Evolutionary conservation across 73 alveolate genomes (phyloP).

Genomic region (Paramecium pentaurelia): DNA sequence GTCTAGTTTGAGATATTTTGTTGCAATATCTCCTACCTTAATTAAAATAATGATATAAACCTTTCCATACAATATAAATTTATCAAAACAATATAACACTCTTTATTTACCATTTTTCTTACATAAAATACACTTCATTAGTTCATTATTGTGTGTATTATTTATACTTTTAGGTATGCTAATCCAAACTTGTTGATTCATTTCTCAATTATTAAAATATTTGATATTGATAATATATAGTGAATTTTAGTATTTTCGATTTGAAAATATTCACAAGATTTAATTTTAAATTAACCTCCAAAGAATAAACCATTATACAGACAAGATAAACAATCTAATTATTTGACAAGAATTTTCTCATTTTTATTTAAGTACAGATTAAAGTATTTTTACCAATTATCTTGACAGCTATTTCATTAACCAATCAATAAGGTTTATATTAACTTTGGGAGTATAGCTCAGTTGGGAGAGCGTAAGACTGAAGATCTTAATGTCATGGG

Average conservation of each 20-base stretch:
- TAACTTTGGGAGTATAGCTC: conserved; percentile 62
- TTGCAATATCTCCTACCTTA: neutral
- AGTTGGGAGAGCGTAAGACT: conserved; percentile 70
- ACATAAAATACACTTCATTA: neutral
- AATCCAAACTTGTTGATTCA: neutral
- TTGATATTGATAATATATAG: neutral
- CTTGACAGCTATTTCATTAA: neutral
- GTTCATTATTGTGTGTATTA: neutral
- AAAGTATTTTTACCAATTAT: neutral
- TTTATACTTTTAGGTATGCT: neutral
- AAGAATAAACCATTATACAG: neutral
- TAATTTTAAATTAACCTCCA: neutral
- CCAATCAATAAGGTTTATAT: neutral
- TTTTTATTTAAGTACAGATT: neutral
- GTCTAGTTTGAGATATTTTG: neutral
- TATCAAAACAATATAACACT: neutral
- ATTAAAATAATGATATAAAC: neutral
- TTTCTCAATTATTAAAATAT: neutral
- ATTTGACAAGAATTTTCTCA: neutral
- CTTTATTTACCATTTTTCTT: neutral
- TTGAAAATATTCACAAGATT: neutral
- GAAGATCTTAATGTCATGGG: conserved; percentile 68
- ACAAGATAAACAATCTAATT: neutral
- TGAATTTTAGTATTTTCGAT: neutral
- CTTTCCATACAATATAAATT: neutral